Base-by-base conservation (phyloP, 2,329 filamentous ascomycete genomes). In the Hypoxylon sp. region DNA sequence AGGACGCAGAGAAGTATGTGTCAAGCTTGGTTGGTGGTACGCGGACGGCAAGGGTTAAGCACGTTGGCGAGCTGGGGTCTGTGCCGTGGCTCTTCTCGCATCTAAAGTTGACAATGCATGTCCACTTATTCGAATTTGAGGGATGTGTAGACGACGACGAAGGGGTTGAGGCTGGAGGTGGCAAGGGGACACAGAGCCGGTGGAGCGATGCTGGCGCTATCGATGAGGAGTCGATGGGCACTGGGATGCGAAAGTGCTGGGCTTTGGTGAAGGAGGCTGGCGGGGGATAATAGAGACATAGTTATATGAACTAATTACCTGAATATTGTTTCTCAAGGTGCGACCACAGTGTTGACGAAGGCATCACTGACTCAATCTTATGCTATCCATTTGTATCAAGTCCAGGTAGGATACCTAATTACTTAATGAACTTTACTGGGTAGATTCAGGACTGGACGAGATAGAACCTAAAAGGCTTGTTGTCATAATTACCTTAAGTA, bases 71-170 rank as follows among this genome's bases (percentile, higher is more conserved):
- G 33, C 68, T 88, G n/a, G 86, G 84, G 0, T 85, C 79, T 48
- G 82, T 89, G 11, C 86, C 86, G 0, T 89, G 87, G 87, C 75
- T 85, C 6, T 89, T 88, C 68, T 88, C 86, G 0, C 87, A 89
- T 61, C 75, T 89, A 0, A 85, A 83, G 76, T 75, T 88, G 69
- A 85, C 82, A 0, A 89, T 88, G 87, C 85, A 88, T 66, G 86
- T 89, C 2, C 84, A 87, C 35, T 62, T 85, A 0, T 88, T 88
- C 66, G 78, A 80, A 11, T 11, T 85, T 3, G 75, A 77, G 2
- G 73, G 74, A 5, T 40, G 22, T 0, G 68, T 49, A 1, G 61
- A 44, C 0, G 42, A 48, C 4, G 51, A 33, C 0, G 59, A 57
- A 1, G 46, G 40, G 60, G 7, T 46, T n/a, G 0, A 57, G 33